These are phyloP conservation scores for Persicaria maculosa DNA, from an alignment of 148 eudicot genomes.

Conservation along the genomic window DNA sequence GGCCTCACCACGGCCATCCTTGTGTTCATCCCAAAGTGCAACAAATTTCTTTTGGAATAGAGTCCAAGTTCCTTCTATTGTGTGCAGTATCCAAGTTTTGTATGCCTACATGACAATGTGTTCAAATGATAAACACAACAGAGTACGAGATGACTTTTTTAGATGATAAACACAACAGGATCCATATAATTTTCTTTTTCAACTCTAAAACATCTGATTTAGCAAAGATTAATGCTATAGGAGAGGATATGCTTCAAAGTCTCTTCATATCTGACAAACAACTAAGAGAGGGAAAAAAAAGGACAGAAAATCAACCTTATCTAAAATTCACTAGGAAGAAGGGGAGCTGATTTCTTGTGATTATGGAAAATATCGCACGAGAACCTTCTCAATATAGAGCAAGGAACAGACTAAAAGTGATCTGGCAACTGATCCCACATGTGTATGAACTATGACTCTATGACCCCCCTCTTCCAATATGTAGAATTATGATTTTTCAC, in stretches of 20 bases:
- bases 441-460: not conserved
- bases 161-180: not conserved
- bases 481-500: not conserved
- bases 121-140: not conserved
- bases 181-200: not conserved
- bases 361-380: not conserved
- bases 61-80: constrained; percentile 75
- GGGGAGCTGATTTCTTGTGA: too few relatives aligned
- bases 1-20: constrained; percentile 83
- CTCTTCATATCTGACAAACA: not conserved
- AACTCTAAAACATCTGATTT: not conserved
- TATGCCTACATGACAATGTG: constrained; percentile 39
- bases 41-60: constrained; percentile 61
- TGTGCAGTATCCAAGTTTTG: constrained; percentile 65
- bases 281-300: not conserved
- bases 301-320: not conserved
- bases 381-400: not conserved
- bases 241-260: not conserved
- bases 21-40: constrained; percentile 78
- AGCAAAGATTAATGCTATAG: not conserved
- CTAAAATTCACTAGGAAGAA: not conserved
- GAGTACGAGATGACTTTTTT: not conserved
- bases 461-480: not conserved
- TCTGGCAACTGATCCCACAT: not conserved
- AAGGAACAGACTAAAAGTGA: not conserved